These are phyloP conservation scores for Vigna unguiculata DNA, from an alignment of 306 rosid species.

Conservation along the genomic window DNA sequence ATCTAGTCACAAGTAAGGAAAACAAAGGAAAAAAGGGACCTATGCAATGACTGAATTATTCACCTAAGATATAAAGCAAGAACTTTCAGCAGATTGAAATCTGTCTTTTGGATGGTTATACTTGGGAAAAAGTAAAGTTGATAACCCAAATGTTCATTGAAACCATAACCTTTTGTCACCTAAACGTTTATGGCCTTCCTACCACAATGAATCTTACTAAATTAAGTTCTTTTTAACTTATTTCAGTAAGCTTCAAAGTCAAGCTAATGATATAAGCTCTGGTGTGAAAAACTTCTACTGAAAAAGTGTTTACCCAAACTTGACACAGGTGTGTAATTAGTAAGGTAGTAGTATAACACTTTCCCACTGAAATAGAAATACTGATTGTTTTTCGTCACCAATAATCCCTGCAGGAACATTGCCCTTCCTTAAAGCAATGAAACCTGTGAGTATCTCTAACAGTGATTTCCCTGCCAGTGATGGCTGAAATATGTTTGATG, in stretches of 20 bases:
- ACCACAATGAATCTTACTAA: neutral
- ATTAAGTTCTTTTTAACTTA: neutral
- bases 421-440: slow-evolving; percentile 79
- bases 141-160: neutral
- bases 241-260: neutral
- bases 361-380: slow-evolving; percentile 17
- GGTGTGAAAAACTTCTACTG: neutral
- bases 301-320: neutral
- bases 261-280: neutral
- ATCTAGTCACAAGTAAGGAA: no score
- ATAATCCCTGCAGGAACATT: slow-evolving; percentile 83
- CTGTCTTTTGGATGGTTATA: no score
- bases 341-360: neutral
- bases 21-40: no score
- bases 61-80: no score
- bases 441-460: slow-evolving; percentile 81
- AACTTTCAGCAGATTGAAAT: no score
- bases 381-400: slow-evolving; percentile 55
- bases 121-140: neutral
- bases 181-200: neutral
- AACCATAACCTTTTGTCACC: neutral
- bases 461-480: slow-evolving; percentile 75
- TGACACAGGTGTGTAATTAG: neutral
- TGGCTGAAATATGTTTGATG: slow-evolving; percentile 69
- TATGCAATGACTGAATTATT: no score